phyloP scores from a whole-genome alignment of 2,329 filamentous ascomycete genomes.

The Diaporthe citriasiana region DNA sequence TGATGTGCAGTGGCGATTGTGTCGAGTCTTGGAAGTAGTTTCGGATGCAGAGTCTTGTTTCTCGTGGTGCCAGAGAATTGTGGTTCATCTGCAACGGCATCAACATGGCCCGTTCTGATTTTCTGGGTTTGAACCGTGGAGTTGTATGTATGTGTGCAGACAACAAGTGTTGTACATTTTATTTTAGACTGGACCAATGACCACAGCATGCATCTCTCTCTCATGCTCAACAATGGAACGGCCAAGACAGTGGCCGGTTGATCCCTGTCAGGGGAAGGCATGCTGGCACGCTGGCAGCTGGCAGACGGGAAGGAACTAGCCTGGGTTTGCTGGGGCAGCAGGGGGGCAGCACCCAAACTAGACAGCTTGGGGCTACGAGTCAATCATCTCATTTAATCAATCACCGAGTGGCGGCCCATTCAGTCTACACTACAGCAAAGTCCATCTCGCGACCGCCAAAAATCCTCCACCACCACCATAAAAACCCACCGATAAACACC shows the following conservation, averaged over 20 bases:
- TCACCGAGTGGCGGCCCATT: background rate
- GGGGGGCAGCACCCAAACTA: no score
- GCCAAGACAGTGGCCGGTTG: conserved; percentile 1
- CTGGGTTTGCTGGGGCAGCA: background rate
- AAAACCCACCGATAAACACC: background rate
- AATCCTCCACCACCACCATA: background rate
- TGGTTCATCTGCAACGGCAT: conserved; percentile 6
- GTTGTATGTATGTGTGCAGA: no score
- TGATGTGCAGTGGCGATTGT: conserved; percentile 5
- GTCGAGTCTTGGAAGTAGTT: conserved; percentile 1
- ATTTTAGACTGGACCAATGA: no score
- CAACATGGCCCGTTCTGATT: background rate
- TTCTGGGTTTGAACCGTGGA: background rate
- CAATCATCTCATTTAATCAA: background rate
- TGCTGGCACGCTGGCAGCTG: background rate
- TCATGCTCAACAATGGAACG: background rate
- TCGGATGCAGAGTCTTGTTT: background rate
- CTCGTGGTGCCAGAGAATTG: conserved; percentile 1
- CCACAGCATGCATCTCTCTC: no score
- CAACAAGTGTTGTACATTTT: no score
- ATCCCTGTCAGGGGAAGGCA: conserved; percentile 11
- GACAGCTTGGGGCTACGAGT: background rate
- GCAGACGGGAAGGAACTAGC: conserved; percentile 20
- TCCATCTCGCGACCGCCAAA: background rate
- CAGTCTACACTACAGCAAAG: no score